A percentile compares a stretch with the other conserved stretches of the same genome.
Conservation (phyloP, 2,329 filamentous ascomycete species). For the Nothophaeocryptopus gaeumannii region DNA sequence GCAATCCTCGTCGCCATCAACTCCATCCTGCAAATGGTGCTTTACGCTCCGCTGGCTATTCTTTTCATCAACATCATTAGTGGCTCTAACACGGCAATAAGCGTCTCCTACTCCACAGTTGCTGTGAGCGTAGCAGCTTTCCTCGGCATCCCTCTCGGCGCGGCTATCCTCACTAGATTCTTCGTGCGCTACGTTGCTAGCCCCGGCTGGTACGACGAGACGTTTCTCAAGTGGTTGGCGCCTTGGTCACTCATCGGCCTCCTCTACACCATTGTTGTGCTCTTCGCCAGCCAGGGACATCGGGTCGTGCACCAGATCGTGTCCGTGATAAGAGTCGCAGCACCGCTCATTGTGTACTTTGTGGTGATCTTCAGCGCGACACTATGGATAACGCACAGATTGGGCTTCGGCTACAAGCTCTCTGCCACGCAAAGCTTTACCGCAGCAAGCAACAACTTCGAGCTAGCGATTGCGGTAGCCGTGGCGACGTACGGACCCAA, state of each 20-base stretch:
- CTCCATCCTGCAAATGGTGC: conserved; percentile 48
- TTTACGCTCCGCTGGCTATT: conserved; percentile 46
- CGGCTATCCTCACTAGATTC: conserved; percentile 74
- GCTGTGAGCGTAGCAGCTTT: conserved; percentile 82
- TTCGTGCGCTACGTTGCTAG: conserved; percentile 55
- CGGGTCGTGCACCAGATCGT: conserved; percentile 80
- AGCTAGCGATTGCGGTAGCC: conserved; percentile 84
- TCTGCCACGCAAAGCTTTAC: conserved; percentile 79
- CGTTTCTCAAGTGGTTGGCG: conserved; percentile 67
- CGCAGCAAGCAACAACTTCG: conserved; percentile 89
- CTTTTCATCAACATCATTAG: conserved; percentile 63
- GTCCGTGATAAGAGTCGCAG: conserved; percentile 75
- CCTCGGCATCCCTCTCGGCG: conserved; percentile 74
- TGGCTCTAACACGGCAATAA: conserved; percentile 40
- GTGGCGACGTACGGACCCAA: conserved; percentile 75
- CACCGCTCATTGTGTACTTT: conserved; percentile 81
- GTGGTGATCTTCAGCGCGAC: conserved; percentile 65
- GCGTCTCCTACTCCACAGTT: conserved; percentile 43
- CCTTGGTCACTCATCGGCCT: conserved; percentile 80
- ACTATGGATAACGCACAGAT: conserved; percentile 57
- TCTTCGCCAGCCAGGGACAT: conserved; percentile 78
- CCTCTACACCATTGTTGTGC: conserved; percentile 79
- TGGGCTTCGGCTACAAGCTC: conserved; percentile 72
- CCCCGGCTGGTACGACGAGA: conserved; percentile 61
- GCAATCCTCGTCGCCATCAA: conserved; percentile 56